Conservation (phyloP, 2,329 filamentous ascomycete species). For the Phaeoacremonium minimum region DNA sequence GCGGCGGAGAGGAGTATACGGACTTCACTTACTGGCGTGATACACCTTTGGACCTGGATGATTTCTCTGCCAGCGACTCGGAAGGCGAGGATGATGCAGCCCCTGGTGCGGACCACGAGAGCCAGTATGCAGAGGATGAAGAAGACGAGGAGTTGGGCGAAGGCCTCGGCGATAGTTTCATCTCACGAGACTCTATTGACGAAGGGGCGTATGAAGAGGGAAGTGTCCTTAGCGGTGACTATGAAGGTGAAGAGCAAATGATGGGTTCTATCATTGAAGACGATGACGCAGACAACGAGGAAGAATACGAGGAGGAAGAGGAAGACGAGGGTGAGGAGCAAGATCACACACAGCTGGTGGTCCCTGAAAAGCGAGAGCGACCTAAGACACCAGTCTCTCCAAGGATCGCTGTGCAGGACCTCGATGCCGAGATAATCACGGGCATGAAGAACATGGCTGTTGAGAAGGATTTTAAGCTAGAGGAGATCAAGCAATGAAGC, state of each 20-base stretch:
- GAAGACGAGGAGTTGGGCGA: constrained; percentile 37
- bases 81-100: constrained; percentile 45
- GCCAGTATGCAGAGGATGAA: constrained; percentile 37
- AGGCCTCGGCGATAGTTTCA: constrained; percentile 38
- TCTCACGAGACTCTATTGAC: constrained; percentile 30
- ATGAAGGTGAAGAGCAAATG: constrained; percentile 37
- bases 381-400: constrained; percentile 7
- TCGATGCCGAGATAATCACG: constrained; percentile 54
- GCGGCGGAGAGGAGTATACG: constrained; percentile 89
- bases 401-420: constrained; percentile 33
- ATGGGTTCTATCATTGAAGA: constrained; percentile 33
- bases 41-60: constrained; percentile 74
- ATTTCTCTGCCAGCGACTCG: constrained; percentile 82
- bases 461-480: constrained; percentile 30
- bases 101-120: constrained; percentile 43
- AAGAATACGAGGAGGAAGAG: constrained; percentile 29
- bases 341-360: constrained; percentile 5
- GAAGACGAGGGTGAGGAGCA: constrained; percentile 18
- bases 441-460: constrained; percentile 51
- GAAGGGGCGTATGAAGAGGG: constrained; percentile 25
- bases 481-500: constrained; percentile 19
- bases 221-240: constrained; percentile 36
- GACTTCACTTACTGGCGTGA: constrained; percentile 98
- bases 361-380: constrained; percentile 4
- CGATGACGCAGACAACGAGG: constrained; percentile 25